Conservation (phyloP, 352 stramenopile species). For the Globisporangium cylindrosporum region DNA sequence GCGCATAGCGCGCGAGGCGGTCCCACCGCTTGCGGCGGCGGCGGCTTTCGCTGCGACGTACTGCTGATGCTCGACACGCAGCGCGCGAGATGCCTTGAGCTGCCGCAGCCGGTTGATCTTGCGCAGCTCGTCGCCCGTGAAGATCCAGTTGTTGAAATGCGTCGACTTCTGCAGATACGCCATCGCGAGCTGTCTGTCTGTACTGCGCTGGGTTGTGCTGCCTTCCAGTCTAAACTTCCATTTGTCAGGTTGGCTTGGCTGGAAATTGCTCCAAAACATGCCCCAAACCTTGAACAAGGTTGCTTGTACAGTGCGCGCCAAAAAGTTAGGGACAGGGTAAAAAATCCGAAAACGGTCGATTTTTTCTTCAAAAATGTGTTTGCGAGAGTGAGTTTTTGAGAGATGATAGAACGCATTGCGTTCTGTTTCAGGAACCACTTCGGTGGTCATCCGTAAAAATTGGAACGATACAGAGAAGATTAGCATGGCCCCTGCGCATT, state of each 20-base stretch:
- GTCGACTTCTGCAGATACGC: slow-evolving; percentile 82
- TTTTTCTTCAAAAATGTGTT: too few relatives aligned
- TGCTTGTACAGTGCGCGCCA: too few relatives aligned
- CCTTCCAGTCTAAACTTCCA: neutral
- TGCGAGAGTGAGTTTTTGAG: too few relatives aligned
- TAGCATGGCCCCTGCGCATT: too few relatives aligned
- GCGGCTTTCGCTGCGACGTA: slow-evolving; percentile 25
- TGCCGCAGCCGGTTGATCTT: slow-evolving; percentile 56
- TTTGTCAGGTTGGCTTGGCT: neutral
- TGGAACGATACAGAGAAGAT: too few relatives aligned
- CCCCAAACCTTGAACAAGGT: too few relatives aligned
- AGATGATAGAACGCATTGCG: too few relatives aligned
- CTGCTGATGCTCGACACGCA: slow-evolving; percentile 65
- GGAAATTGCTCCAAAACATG: too few relatives aligned
- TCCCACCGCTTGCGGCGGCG: slow-evolving; percentile 12
- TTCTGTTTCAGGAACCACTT: too few relatives aligned
- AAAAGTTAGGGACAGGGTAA: too few relatives aligned
- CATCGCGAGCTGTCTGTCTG: slow-evolving; percentile 30
- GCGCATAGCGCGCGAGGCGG: slow-evolving; percentile 27
- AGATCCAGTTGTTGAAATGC: slow-evolving; percentile 90
- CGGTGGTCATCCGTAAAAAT: too few relatives aligned
- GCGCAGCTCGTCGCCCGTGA: slow-evolving; percentile 57
- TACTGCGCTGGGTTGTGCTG: neutral
- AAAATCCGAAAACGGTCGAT: too few relatives aligned
- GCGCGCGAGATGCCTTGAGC: slow-evolving; percentile 56